phyloP scores from a whole-genome alignment of 257 asterid genomes.

The Ballota nigra region DNA sequence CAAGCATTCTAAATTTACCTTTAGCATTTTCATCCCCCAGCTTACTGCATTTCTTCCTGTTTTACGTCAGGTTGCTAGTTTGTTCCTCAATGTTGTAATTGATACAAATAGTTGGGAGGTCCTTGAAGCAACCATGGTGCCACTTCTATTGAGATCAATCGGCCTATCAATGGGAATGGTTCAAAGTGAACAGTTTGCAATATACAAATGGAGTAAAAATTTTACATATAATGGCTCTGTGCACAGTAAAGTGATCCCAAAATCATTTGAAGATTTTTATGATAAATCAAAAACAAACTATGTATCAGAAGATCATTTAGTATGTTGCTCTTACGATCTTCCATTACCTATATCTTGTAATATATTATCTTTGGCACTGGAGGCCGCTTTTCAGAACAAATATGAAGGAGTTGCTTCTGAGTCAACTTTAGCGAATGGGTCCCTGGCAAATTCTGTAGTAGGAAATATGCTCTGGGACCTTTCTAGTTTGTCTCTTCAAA shows the following conservation, averaged over 20 bases:
- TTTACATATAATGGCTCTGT: conserved; percentile 29
- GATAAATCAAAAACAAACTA: conserved; percentile 27
- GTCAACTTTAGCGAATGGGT: conserved; percentile 31
- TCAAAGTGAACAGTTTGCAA: conserved; percentile 49
- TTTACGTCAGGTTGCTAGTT: conserved; percentile 55
- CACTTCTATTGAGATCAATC: conserved; percentile 67
- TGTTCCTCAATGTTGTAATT: conserved; percentile 57
- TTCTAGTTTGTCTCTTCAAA: conserved; percentile 52
- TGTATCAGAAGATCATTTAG: conserved; percentile 26
- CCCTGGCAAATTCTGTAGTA: conserved; percentile 39
- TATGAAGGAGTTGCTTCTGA: conserved; percentile 30
- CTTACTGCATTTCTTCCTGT: conserved; percentile 8
- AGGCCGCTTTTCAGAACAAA: conserved; percentile 48
- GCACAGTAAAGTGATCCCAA: conserved; percentile 28
- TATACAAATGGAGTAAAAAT: conserved; percentile 49
- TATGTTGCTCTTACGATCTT: conserved; percentile 41
- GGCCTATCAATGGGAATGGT: conserved; percentile 66
- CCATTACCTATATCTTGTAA: conserved; percentile 63
- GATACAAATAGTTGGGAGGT: conserved; percentile 73
- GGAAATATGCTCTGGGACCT: conserved; percentile 84
- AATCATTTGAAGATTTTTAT: conserved; percentile 29
- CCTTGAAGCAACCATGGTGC: conserved; percentile 64
- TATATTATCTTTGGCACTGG: conserved; percentile 52
- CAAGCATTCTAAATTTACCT: conserved; percentile 8
- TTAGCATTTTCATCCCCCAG: conserved; percentile 2